These are phyloP conservation scores for Grifola frondosa DNA, from an alignment of 1,284 basidiomycete genomes.

Conservation along the genomic window DNA sequence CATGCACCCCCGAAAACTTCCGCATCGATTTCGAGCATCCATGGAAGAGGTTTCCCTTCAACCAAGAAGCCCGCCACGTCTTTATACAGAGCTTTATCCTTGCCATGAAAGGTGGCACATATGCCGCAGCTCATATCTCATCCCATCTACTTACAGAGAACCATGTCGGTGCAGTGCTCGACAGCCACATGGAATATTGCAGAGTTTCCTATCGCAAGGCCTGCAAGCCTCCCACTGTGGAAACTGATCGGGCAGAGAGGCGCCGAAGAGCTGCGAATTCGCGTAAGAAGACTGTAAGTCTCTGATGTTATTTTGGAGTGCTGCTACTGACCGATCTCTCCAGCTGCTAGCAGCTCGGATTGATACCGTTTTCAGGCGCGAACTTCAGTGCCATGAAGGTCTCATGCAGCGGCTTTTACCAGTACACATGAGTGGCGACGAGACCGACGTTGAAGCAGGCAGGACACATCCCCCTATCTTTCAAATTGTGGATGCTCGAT, in stretches of 20 bases:
- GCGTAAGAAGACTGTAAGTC: conserved; percentile 3
- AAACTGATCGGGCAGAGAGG: neutral
- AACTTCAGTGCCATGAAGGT: neutral
- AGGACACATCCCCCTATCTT: neutral
- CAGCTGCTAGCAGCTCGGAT: neutral
- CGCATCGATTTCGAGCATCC: conserved; percentile 2
- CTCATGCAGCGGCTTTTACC: conserved; percentile 2
- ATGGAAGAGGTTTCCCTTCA: conserved; percentile 1
- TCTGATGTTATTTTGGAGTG: neutral
- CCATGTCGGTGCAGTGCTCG: neutral
- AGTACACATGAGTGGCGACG: conserved; percentile 8
- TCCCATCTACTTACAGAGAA: neutral
- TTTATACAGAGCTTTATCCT: neutral
- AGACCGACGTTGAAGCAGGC: neutral
- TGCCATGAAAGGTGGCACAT: neutral
- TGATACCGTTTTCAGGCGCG: neutral
- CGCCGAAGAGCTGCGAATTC: neutral
- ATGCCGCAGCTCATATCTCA: neutral
- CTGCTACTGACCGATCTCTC: neutral
- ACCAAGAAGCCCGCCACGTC: neutral
- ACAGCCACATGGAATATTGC: neutral
- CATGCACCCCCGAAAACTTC: neutral
- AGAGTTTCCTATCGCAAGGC: neutral
- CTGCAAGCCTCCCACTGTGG: neutral
- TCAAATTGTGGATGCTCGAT: conserved; percentile 4